These are phyloP conservation scores for Ascomycota sp. DNA, from an alignment of 2,329 filamentous ascomycete genomes.

Conservation along the genomic window DNA sequence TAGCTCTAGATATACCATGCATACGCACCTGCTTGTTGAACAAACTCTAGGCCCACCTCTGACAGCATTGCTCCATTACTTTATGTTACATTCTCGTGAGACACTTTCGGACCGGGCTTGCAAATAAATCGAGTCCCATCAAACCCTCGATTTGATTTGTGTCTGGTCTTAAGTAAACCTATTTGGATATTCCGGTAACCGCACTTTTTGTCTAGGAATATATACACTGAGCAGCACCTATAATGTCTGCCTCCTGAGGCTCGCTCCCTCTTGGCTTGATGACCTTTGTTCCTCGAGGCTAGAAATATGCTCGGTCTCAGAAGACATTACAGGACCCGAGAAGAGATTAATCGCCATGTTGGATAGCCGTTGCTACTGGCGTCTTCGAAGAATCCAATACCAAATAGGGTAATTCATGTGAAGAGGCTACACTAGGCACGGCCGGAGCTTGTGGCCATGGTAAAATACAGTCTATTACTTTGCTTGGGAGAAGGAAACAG, in stretches of 20 bases:
- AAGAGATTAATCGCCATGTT: constrained; percentile 1
- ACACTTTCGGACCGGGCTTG: not conserved
- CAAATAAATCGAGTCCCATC: constrained; percentile 1
- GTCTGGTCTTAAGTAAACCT: not conserved
- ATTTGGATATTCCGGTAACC: not conserved
- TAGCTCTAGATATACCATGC: too few relatives aligned
- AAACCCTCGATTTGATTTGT: not conserved
- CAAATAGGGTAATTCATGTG: constrained; percentile 1
- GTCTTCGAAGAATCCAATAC: constrained; percentile 1
- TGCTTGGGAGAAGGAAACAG: too few relatives aligned
- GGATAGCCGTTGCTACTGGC: constrained; percentile 2
- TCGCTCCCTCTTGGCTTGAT: not conserved
- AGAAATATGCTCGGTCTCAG: not conserved
- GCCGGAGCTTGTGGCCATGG: too few relatives aligned
- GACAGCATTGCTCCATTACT: too few relatives aligned
- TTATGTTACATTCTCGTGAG: too few relatives aligned
- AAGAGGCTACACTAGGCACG: too few relatives aligned
- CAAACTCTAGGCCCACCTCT: too few relatives aligned
- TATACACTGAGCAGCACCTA: not conserved
- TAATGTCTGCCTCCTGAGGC: not conserved
- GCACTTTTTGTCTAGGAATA: not conserved
- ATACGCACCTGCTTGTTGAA: too few relatives aligned
- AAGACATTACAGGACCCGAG: not conserved
- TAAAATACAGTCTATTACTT: too few relatives aligned
- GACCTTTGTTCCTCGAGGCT: not conserved